Percentiles rank a stretch among this genome's conserved stretches.
Conservation (phyloP, 2,329 filamentous ascomycete species). For the Trichoderma brevicompactum region DNA sequence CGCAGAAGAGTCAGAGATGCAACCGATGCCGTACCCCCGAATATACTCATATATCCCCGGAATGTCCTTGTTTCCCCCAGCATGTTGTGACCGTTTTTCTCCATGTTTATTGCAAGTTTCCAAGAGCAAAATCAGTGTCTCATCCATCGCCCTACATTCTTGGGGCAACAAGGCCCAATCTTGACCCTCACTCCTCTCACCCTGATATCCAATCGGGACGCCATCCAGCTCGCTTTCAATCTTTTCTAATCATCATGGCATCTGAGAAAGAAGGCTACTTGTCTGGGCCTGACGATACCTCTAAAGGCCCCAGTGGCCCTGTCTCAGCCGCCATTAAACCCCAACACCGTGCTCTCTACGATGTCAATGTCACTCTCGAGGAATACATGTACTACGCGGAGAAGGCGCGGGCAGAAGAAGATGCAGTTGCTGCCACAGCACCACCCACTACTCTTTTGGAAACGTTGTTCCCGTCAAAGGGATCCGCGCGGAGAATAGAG, state of each 20-base stretch:
- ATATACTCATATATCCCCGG: conserved; percentile 10
- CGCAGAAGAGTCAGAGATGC: background rate
- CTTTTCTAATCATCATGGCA: background rate
- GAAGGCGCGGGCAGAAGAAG: conserved; percentile 35
- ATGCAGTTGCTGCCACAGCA: conserved; percentile 23
- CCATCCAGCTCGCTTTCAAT: background rate
- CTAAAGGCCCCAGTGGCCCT: background rate
- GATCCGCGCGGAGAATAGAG: conserved; percentile 25
- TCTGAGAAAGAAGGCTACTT: conserved; percentile 18
- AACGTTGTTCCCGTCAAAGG: conserved; percentile 12
- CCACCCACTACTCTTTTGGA: conserved; percentile 1
- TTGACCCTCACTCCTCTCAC: too few relatives aligned
- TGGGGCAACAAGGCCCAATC: too few relatives aligned
- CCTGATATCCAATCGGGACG: too few relatives aligned
- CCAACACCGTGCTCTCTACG: conserved; percentile 32
- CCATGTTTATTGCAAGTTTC: conserved; percentile 3
- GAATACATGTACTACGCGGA: conserved; percentile 38
- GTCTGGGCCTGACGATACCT: conserved; percentile 17
- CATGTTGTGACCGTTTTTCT: background rate
- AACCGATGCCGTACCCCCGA: background rate
- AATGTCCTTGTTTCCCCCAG: conserved; percentile 11
- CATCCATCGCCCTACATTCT: background rate
- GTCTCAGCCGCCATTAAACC: conserved; percentile 16
- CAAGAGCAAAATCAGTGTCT: background rate
- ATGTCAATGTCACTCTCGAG: conserved; percentile 35